phyloP scores from a whole-genome alignment of 2,329 filamentous ascomycete species.

The Neonectria ditissima region DNA sequence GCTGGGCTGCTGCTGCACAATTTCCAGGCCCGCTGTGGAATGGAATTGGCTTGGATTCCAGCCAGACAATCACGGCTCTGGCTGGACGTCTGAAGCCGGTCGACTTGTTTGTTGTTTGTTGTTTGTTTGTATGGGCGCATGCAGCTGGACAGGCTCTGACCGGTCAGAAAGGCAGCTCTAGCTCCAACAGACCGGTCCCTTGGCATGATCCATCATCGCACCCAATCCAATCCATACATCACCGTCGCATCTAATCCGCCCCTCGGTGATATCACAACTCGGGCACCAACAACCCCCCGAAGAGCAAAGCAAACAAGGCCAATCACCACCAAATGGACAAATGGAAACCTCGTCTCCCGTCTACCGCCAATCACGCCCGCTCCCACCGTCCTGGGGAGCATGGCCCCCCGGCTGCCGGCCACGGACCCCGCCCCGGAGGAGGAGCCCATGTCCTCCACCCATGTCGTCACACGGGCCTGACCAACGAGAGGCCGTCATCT shows the following conservation, averaged over 20 bases:
- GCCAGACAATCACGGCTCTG: not conserved
- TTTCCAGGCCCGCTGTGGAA: not conserved
- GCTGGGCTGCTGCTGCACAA: constrained; percentile 7
- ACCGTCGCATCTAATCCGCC: not conserved
- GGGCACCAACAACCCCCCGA: constrained; percentile 11
- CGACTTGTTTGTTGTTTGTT: constrained; percentile 15
- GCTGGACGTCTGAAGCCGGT: constrained; percentile 14
- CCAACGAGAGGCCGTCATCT: constrained; percentile 10
- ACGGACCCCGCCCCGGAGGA: constrained; percentile 37
- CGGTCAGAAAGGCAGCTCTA: not conserved
- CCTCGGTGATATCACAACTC: constrained; percentile 1
- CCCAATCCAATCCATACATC: constrained; percentile 6
- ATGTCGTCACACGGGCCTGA: constrained; percentile 24
- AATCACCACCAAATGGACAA: constrained; percentile 11
- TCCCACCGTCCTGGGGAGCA: constrained; percentile 46
- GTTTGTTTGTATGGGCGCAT: constrained; percentile 16
- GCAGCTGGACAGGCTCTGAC: not conserved
- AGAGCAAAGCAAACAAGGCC: constrained; percentile 24
- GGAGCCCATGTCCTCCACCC: constrained; percentile 27
- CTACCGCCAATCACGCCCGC: constrained; percentile 41
- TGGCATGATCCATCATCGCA: not conserved
- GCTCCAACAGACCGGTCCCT: not conserved
- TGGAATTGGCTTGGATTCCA: constrained; percentile 15
- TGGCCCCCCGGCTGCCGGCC: constrained; percentile 42
- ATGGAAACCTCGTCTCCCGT: constrained; percentile 10